phyloP scores from a whole-genome alignment of 2,329 filamentous ascomycete genomes.

The Aspergillus sp. region DNA sequence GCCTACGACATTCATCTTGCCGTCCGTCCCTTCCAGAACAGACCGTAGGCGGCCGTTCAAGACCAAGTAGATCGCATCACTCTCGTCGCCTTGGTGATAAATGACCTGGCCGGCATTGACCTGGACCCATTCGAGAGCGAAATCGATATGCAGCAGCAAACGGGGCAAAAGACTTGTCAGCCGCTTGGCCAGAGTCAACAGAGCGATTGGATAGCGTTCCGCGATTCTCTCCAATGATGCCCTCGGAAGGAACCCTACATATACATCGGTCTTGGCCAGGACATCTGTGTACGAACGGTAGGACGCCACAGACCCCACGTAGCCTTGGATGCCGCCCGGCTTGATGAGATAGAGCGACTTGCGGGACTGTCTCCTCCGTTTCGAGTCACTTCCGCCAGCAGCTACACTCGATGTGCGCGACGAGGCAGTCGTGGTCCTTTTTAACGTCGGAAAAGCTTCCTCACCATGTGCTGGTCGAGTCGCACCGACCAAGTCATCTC shows the following conservation, averaged over 20 bases:
- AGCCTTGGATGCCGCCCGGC: slow-evolving; percentile 89
- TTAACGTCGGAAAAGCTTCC: slow-evolving; percentile 45
- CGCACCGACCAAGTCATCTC: slow-evolving; percentile 36
- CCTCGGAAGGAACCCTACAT: slow-evolving; percentile 89
- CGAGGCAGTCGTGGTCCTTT: slow-evolving; percentile 42
- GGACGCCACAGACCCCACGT: slow-evolving; percentile 89
- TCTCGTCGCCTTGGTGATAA: slow-evolving; percentile 90
- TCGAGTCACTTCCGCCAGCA: slow-evolving; percentile 27
- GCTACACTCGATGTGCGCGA: slow-evolving; percentile 31
- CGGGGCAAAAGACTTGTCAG: slow-evolving; percentile 85
- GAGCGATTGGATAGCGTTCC: slow-evolving; percentile 84
- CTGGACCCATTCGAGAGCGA: slow-evolving; percentile 97
- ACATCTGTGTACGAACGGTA: slow-evolving; percentile 97
- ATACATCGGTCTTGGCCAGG: slow-evolving; percentile 95
- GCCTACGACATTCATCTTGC: slow-evolving; percentile 78
- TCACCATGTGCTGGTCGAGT: slow-evolving; percentile 30
- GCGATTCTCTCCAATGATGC: slow-evolving; percentile 85
- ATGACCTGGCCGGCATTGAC: slow-evolving; percentile 93
- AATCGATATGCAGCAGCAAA: slow-evolving; percentile 93
- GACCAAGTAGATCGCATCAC: slow-evolving; percentile 97
- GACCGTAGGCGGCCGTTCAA: slow-evolving; percentile 86
- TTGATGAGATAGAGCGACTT: slow-evolving; percentile 87
- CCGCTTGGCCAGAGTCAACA: slow-evolving; percentile 94
- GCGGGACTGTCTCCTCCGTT: slow-evolving; percentile 48
- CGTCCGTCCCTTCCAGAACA: slow-evolving; percentile 76